Evolutionary conservation across 352 stramenopile species (phyloP).

Genomic region (Globisporangium acanthophoron): DNA sequence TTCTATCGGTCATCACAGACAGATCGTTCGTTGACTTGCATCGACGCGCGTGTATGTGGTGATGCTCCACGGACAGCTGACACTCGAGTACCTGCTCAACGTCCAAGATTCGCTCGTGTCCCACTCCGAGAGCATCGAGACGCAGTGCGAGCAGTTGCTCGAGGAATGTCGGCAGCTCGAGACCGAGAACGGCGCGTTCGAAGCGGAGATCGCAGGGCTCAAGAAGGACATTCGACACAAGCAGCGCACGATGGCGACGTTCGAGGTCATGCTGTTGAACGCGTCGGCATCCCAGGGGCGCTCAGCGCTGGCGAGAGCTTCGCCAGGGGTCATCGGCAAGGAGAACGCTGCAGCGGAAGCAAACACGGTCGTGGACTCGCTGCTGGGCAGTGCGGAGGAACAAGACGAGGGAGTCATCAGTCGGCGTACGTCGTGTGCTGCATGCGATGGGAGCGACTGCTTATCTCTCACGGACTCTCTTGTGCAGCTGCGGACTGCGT

Average conservation of each 20-base stretch:
- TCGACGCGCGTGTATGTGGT: too few relatives aligned
- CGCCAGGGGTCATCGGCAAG: conserved; percentile 13
- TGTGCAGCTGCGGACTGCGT: conserved; percentile 42
- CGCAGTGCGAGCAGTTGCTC: conserved; percentile 57
- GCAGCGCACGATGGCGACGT: conserved; percentile 73
- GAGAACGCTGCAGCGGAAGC: conserved; percentile 29
- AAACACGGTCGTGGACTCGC: conserved; percentile 30
- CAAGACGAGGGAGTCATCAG: conserved; percentile 10
- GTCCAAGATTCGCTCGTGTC: conserved; percentile 76
- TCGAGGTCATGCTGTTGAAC: conserved; percentile 78
- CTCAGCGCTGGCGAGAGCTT: conserved; percentile 3
- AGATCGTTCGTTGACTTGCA: neutral
- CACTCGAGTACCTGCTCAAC: conserved; percentile 77
- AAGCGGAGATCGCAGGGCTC: conserved; percentile 50
- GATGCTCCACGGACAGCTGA: conserved; percentile 33
- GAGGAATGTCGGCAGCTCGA: conserved; percentile 60
- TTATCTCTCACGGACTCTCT: neutral
- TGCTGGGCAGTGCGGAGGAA: conserved; percentile 14
- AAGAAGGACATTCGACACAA: conserved; percentile 80
- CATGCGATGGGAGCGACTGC: neutral
- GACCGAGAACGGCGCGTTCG: conserved; percentile 50
- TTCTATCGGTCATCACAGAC: too few relatives aligned
- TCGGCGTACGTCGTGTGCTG: conserved; percentile 17
- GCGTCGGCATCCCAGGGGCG: conserved; percentile 27
- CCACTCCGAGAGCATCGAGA: conserved; percentile 60